phyloP scores from a whole-genome alignment of 345 rosid genomes.

The Populus pruinosa region DNA sequence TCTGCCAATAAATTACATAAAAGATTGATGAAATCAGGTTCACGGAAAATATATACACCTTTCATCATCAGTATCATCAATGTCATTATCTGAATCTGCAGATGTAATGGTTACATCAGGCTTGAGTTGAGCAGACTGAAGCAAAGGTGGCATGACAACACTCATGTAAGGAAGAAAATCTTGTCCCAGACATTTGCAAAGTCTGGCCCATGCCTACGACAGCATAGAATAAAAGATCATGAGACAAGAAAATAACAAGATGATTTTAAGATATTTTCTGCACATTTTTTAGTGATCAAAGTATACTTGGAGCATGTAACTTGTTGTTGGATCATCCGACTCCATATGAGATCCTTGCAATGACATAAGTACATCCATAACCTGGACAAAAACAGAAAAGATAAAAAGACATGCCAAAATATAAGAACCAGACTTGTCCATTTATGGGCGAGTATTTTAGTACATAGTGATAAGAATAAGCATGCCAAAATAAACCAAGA shows the following conservation, averaged over 20 bases:
- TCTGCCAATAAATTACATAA: background rate
- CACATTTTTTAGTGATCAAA: background rate
- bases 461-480: background rate
- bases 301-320: conserved; percentile 95
- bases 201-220: conserved; percentile 96
- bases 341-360: conserved; percentile 97
- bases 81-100: conserved; percentile 93
- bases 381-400: conserved; percentile 39
- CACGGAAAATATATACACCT: conserved; percentile 44
- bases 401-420: background rate
- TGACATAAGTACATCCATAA: conserved; percentile 99
- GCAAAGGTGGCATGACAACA: conserved; percentile 98
- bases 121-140: conserved; percentile 95
- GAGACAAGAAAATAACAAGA: background rate
- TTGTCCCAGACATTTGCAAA: conserved; percentile 98
- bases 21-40: background rate
- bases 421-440: background rate
- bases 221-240: conserved; percentile 9
- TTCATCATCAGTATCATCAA: conserved; percentile 93
- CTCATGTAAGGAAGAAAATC: conserved; percentile 98
- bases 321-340: conserved; percentile 95
- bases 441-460: background rate
- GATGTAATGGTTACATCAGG: conserved; percentile 98
- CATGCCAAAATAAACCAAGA: background rate
- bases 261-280: conserved; percentile 1